Evolutionary conservation across 371 early-diverging fungal genomes (phyloP).

Genomic region (Mucor saturninus): DNA sequence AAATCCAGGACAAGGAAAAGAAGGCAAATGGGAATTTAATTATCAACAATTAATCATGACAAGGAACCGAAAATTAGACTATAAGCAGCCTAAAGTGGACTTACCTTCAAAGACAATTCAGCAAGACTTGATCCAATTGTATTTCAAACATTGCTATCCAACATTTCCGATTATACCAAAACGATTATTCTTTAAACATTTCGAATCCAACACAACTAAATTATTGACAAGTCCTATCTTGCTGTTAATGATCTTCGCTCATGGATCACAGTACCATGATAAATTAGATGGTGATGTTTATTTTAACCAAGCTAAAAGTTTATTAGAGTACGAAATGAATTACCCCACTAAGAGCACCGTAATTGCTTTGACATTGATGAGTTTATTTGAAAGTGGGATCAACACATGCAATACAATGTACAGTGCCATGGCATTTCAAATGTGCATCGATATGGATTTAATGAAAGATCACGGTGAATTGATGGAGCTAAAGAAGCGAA

Average conservation of each 20-base stretch:
- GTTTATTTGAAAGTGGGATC: constrained; percentile 26
- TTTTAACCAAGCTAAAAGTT: constrained; percentile 31
- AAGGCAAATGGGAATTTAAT: constrained; percentile 36
- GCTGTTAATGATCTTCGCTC: constrained; percentile 34
- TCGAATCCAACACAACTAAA: constrained; percentile 21
- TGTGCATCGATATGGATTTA: constrained; percentile 36
- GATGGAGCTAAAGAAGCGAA: constrained; percentile 28
- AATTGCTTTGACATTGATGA: constrained; percentile 31
- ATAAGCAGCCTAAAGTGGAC: neutral
- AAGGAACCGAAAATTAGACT: neutral
- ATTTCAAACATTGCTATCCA: constrained; percentile 33
- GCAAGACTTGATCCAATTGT: constrained; percentile 23
- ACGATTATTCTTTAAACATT: constrained; percentile 33
- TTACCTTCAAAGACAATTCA: constrained; percentile 25
- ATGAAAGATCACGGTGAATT: constrained; percentile 26
- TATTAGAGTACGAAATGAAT: constrained; percentile 25
- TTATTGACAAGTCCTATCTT: constrained; percentile 19
- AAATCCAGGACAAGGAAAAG: constrained; percentile 32
- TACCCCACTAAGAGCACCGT: constrained; percentile 31
- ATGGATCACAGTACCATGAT: constrained; percentile 30
- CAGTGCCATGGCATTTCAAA: constrained; percentile 37
- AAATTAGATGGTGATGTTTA: constrained; percentile 27
- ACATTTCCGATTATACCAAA: constrained; percentile 40
- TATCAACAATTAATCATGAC: constrained; percentile 2
- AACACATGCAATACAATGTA: constrained; percentile 24